Conservation (phyloP, 306 rosid genomes). For the Purshia tridentata region DNA sequence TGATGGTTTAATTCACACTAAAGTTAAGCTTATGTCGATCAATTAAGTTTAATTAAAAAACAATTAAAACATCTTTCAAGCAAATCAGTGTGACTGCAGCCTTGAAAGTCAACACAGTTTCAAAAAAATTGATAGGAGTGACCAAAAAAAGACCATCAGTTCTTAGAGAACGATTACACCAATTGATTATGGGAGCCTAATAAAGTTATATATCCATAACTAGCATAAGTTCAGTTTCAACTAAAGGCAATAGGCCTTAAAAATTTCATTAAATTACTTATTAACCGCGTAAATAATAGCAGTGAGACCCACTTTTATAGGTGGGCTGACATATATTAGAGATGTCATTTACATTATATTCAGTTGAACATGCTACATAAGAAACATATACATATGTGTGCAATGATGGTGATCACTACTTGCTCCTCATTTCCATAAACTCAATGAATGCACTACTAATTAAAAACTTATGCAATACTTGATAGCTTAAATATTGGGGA, state of each 20-base stretch:
- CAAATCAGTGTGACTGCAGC: neutral
- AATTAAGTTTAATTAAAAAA: neutral
- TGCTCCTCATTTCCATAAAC: neutral
- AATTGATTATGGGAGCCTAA: neutral
- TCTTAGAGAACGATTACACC: neutral
- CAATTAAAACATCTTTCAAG: neutral
- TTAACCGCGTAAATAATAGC: too few relatives aligned
- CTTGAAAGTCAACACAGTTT: neutral
- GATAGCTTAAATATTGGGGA: neutral
- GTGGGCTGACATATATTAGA: too few relatives aligned
- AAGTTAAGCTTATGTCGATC: neutral
- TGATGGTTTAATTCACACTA: too few relatives aligned
- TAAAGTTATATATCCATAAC: neutral
- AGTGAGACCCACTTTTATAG: too few relatives aligned
- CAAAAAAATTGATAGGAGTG: neutral
- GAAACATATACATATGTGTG: slow-evolving; percentile 2
- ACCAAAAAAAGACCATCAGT: neutral
- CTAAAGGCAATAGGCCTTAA: too few relatives aligned
- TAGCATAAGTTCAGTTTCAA: neutral
- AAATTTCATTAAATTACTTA: too few relatives aligned
- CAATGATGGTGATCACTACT: slow-evolving; percentile 22
- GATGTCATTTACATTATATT: too few relatives aligned
- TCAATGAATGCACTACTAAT: neutral
- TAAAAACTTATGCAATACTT: slow-evolving; percentile 3
- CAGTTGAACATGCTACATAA: neutral